These are phyloP conservation scores for Annulohypoxylon maeteangense DNA, from an alignment of 495 filamentous ascomycete species.

Conservation along the genomic window DNA sequence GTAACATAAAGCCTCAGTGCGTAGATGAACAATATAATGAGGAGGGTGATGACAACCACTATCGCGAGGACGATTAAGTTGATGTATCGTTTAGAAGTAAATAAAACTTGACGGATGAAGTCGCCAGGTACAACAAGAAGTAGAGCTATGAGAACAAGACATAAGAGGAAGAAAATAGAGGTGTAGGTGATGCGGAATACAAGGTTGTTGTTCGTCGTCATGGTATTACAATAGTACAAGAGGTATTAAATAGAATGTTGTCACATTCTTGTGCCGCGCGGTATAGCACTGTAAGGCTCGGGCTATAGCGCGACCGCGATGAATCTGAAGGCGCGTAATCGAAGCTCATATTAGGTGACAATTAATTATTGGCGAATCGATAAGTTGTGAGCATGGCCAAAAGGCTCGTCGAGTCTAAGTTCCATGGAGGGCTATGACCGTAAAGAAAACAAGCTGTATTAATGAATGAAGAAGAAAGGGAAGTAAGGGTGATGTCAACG, in stretches of 20 bases:
- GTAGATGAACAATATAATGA: constrained; percentile 81
- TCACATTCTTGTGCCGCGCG: constrained; percentile 25
- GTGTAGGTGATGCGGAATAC: constrained; percentile 84
- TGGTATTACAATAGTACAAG: constrained; percentile 18
- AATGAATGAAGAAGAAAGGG: constrained; percentile 15
- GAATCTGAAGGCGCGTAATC: constrained; percentile 15
- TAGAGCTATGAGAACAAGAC: constrained; percentile 74
- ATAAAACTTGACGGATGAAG: constrained; percentile 80
- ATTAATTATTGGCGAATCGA: constrained; percentile 6
- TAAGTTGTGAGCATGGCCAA: not conserved
- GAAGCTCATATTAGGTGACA: constrained; percentile 41
- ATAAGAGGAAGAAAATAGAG: constrained; percentile 80
- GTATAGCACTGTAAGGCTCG: constrained; percentile 28
- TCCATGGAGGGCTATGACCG: constrained; percentile 17
- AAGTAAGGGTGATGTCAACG: constrained; percentile 29
- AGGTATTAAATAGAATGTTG: constrained; percentile 5
- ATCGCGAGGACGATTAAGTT: constrained; percentile 88
- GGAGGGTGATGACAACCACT: constrained; percentile 77
- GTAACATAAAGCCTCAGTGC: constrained; percentile 88
- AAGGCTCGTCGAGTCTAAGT: constrained; percentile 6
- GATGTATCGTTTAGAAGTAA: constrained; percentile 67
- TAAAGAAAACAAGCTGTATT: not conserved
- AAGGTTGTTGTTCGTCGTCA: constrained; percentile 49
- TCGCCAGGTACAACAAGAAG: constrained; percentile 86
- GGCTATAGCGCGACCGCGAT: constrained; percentile 33